A percentile compares a stretch with the other conserved stretches of the same genome.
Conservation (phyloP, 1,284 basidiomycete genomes). For the Coniophora puteana region DNA sequence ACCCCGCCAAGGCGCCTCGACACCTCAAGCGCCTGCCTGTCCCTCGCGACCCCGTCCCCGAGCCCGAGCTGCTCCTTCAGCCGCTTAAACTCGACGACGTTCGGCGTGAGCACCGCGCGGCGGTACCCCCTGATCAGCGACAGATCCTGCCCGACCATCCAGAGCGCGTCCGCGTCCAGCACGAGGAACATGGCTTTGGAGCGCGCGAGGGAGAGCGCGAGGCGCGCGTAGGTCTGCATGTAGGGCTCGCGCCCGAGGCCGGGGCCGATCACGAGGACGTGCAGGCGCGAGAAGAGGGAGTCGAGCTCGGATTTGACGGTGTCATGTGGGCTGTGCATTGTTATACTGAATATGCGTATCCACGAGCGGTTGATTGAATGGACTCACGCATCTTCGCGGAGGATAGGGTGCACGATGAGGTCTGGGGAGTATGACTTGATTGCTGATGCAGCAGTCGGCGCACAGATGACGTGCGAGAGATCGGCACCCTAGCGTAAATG, state of each 20-base stretch:
- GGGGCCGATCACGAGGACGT: constrained; percentile 91
- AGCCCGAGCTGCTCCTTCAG: constrained; percentile 74
- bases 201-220: constrained; percentile 52
- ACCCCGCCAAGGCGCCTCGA: constrained; percentile 80
- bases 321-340: constrained; percentile 37
- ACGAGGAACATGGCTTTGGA: constrained; percentile 80
- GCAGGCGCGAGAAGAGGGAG: constrained; percentile 78
- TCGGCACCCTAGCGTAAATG: constrained; percentile 73
- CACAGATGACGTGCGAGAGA: constrained; percentile 95
- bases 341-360: background rate
- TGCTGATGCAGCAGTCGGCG: constrained; percentile 82
- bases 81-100: constrained; percentile 90
- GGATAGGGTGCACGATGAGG: constrained; percentile 92
- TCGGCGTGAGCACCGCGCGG: constrained; percentile 86
- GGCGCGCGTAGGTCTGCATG: constrained; percentile 78
- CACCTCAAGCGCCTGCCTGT: constrained; percentile 58
- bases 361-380: background rate
- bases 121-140: constrained; percentile 77
- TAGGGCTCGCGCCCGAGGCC: constrained; percentile 87
- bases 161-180: constrained; percentile 90
- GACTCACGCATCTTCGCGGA: constrained; percentile 56
- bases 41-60: constrained; percentile 40
- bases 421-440: constrained; percentile 98
- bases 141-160: constrained; percentile 74
- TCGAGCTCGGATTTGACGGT: constrained; percentile 58